phyloP scores from a whole-genome alignment of 257 asterid species.

The Solanum pimpinellifolium region DNA sequence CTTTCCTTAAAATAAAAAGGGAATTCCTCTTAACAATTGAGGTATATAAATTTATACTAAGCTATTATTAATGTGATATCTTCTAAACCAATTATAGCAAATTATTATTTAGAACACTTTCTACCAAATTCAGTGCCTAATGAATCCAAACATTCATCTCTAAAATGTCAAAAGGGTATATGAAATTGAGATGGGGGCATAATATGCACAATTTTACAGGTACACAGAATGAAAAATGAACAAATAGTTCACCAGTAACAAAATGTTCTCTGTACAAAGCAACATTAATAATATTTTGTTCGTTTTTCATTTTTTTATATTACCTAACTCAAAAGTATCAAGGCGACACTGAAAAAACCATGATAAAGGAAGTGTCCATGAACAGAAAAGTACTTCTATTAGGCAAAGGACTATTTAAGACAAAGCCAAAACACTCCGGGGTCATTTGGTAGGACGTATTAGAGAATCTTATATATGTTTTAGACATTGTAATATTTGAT shows the following conservation, averaged over 20 bases:
- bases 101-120: neutral
- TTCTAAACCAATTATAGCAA: neutral
- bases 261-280: neutral
- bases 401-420: neutral
- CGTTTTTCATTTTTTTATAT: neutral
- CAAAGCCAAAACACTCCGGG: no score
- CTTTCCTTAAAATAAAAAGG: neutral
- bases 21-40: neutral
- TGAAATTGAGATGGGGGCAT: neutral
- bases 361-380: neutral
- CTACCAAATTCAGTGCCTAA: neutral
- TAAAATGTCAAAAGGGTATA: neutral
- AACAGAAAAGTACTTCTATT: neutral
- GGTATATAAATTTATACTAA: neutral
- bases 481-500: neutral
- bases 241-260: neutral
- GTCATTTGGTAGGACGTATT: no score
- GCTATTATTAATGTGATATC: neutral
- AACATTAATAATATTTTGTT: neutral
- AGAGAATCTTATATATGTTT: neutral
- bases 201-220: neutral
- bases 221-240: neutral
- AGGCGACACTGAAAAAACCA: neutral
- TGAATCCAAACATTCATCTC: neutral
- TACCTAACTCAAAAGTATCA: neutral